A percentile compares a stretch with the other conserved stretches of the same genome.
Evolutionary conservation across 73 alveolate genomes (phyloP).

Genomic region (Paramecium sonneborni): DNA sequence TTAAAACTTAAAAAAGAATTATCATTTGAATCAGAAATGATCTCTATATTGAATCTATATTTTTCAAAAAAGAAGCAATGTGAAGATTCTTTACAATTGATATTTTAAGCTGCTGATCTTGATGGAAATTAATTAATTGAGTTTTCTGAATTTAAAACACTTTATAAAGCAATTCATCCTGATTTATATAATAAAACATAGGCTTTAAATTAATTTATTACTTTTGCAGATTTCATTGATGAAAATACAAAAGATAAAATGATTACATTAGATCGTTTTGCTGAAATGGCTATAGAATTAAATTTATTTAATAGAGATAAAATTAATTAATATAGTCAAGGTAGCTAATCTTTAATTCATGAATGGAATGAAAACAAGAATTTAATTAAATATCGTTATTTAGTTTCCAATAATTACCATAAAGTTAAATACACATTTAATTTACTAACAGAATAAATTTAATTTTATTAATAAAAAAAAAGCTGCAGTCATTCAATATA

Average conservation of each 20-base stretch:
- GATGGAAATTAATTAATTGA: conserved; percentile 45
- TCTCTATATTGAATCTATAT: not conserved
- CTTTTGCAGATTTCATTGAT: conserved; percentile 21
- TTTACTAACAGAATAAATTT: not conserved
- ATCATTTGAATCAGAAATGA: not conserved
- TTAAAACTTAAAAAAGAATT: not conserved
- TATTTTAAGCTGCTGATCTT: conserved; percentile 53
- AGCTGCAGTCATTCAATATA: not conserved
- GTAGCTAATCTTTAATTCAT: not conserved
- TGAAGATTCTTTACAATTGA: not conserved
- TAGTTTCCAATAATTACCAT: not conserved
- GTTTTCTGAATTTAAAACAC: conserved; percentile 33
- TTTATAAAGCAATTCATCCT: conserved; percentile 50
- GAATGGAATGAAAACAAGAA: conserved; percentile 29
- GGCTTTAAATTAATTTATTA: not conserved
- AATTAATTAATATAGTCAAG: not conserved
- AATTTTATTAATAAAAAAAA: not conserved
- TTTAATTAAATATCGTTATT: conserved; percentile 27
- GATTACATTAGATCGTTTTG: conserved; percentile 26
- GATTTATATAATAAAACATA: not conserved
- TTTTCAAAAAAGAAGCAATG: not conserved
- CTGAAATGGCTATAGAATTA: conserved; percentile 25
- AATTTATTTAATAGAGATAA: not conserved
- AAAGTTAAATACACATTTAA: conserved; percentile 42
- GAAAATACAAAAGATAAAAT: conserved; percentile 32